Evolutionary conservation across 495 filamentous ascomycete species (phyloP).

Genomic region (Daldinia decipiens): DNA sequence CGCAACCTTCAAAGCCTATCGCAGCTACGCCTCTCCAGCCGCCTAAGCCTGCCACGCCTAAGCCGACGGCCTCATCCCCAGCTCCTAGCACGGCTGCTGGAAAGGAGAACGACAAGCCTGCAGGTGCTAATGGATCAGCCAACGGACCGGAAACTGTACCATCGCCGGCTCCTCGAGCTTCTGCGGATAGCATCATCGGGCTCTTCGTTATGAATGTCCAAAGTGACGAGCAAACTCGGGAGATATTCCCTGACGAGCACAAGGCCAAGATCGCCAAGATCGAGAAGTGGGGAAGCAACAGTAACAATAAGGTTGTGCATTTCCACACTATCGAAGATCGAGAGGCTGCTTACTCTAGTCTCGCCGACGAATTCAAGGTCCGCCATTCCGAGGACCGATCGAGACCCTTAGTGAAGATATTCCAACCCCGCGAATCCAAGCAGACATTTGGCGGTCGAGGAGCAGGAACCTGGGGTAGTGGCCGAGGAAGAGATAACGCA

Average conservation of each 20-base stretch:
- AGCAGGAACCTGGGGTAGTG: constrained; percentile 79
- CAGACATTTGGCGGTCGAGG: constrained; percentile 61
- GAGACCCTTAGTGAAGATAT: constrained; percentile 83
- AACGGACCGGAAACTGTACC: constrained; percentile 59
- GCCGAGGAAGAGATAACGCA: constrained; percentile 65
- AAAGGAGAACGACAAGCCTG: constrained; percentile 60
- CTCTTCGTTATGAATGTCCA: constrained; percentile 86
- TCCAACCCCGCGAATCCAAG: constrained; percentile 68
- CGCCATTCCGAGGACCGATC: constrained; percentile 69
- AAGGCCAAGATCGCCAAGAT: constrained; percentile 79
- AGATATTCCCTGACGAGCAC: constrained; percentile 83
- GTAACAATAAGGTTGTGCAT: constrained; percentile 79
- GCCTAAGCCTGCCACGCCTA: constrained; percentile 64
- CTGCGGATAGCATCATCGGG: constrained; percentile 68
- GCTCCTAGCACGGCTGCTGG: constrained; percentile 48
- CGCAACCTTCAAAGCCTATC: constrained; percentile 52
- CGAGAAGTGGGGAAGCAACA: constrained; percentile 76
- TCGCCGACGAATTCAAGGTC: constrained; percentile 78
- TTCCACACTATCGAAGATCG: constrained; percentile 82
- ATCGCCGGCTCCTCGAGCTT: constrained; percentile 56
- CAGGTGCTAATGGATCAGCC: constrained; percentile 59
- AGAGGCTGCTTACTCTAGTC: constrained; percentile 74
- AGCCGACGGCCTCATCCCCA: constrained; percentile 53
- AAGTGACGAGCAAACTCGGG: constrained; percentile 78
- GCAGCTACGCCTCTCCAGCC: constrained; percentile 55